Base-by-base conservation (phyloP, 129 eudicot genomes). In the Artemisia annua region DNA sequence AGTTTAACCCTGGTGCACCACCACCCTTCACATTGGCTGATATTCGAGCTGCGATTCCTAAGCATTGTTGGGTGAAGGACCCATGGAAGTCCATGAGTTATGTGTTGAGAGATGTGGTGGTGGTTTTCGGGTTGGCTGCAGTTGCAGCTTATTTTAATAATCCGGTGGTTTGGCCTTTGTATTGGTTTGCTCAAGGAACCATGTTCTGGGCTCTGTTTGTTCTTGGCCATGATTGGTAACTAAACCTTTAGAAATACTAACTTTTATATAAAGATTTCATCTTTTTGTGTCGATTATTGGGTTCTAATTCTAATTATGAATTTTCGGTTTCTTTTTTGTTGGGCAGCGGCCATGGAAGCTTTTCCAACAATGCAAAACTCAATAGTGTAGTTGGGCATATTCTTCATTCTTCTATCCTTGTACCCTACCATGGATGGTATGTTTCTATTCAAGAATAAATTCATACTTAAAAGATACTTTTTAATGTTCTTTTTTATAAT, bases 191-290 rank as follows among this genome's bases (percentile, higher is more conserved):
- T 80, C 99, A 94, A 75, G 86, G 97, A 14, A 94, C 99, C 49
- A 94, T 90, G 97, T 94, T 94, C 67, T 94, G 99, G 99, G 99
- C 99, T 65, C 75, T 94, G 32, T 94, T 94, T 88, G 99, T 94
- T 83, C 99, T 94, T 87, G 99, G 99, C 24, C 99, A 94, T 86
- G 99, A 94, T 74, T 94, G 99, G 99, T 94, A 85, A 83, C 14
- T 35, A 3, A 16, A 24, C 43, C 30, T 72, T 68, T 26, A 5
- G 28, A 17, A 46, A 67, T 51, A 18, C 17, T 24, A 11, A 1
- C 9, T 35, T 69, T 26, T 18, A 0, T 4, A 16, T 62, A 8
- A 35, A 50, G 16, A 49, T 66, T 43, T 84, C 32, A 50, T 57
- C 22, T 17, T 53, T 67, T 77, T 52, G 22, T 56, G 24, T 7